A percentile compares a stretch with the other conserved stretches of the same genome.
Conservation (phyloP, 345 rosid genomes). For the Brassica juncea region DNA sequence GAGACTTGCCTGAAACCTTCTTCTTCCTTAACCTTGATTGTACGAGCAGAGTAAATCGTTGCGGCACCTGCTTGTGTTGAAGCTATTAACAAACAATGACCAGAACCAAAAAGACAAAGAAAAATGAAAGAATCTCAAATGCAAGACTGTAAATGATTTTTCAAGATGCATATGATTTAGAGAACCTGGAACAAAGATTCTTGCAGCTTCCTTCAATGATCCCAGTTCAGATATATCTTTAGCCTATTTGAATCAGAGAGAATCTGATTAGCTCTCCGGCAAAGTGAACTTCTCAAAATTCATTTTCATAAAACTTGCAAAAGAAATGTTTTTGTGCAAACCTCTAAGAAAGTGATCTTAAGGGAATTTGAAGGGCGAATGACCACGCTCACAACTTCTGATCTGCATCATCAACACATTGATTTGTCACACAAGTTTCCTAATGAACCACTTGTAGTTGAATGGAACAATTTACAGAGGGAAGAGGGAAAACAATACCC, state of each 20-base stretch:
- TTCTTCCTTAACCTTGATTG: conserved; percentile 88
- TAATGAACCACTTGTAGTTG: neutral
- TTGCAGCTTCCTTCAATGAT: conserved; percentile 79
- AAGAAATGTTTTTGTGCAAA: conserved; percentile 36
- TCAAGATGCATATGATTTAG: neutral
- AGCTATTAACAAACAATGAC: conserved; percentile 4
- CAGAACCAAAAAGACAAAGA: neutral
- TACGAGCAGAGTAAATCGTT: conserved; percentile 72
- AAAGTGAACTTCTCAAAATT: neutral
- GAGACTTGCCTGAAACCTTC: conserved; percentile 71
- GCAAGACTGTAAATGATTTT: neutral
- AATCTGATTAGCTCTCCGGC: conserved; percentile 13
- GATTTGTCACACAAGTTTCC: conserved; percentile 1
- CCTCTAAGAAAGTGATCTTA: conserved; percentile 96
- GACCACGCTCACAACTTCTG: conserved; percentile 77
- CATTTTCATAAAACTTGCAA: neutral
- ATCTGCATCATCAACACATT: conserved; percentile 51
- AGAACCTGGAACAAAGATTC: conserved; percentile 85
- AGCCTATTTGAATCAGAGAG: conserved; percentile 58
- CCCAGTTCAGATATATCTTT: conserved; percentile 79
- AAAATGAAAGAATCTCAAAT: neutral
- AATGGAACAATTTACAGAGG: neutral
- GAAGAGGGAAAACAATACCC: conserved; percentile 55
- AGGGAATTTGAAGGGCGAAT: conserved; percentile 77
- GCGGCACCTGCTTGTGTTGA: conserved; percentile 63